Base-by-base conservation (phyloP, 106 monocot genomes). In the Chionographis japonica region DNA sequence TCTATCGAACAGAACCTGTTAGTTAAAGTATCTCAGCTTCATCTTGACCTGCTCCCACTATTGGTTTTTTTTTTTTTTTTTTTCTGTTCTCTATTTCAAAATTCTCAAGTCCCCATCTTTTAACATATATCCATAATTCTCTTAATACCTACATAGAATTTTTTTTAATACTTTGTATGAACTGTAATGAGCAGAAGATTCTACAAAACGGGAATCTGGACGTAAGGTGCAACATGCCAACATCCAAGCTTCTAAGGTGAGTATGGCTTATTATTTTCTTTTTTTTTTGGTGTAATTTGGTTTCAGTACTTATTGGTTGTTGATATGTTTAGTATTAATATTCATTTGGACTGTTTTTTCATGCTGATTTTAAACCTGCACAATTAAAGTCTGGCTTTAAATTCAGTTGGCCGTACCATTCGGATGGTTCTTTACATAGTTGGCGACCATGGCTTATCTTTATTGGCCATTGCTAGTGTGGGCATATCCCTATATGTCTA, bases 241-340 rank as follows among this genome's bases (percentile, higher is more conserved):
- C 76, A 97, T 97, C 74, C 84, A 86, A 77, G 95, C 95, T 58
- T 86, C 95, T 38, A 97, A 97, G 89, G 95, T 89, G 50, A 49
- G 74, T 7, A 40, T 66, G 2, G 27, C 12, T 35, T 51, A 4
- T 15, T 51, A 39, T 38, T 12, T 58, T 36, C 2, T 6, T 27
- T 50, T 46, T 8, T 61, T 4, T 8, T 9, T 9, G 1, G 9
- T n/a, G 9, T 7, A 4, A 36, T 8, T 39, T 4, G 5, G 3
- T 11, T 6, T 27, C 3, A 16, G 3, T 19, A 4, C 37, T 67
- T 16, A 6, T 1, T 16, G 35, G 4, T 36, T 0, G 4, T 62
- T 41, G 20, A 6, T 46, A 46, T 6, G 8, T 46, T 46, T 46
- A 46, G 46, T 46, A 46, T 46, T 5, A 46, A 46, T 46, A 10